These are phyloP conservation scores for Capsicum rhomboideum DNA, from an alignment of 257 asterid genomes.

Conservation along the genomic window DNA sequence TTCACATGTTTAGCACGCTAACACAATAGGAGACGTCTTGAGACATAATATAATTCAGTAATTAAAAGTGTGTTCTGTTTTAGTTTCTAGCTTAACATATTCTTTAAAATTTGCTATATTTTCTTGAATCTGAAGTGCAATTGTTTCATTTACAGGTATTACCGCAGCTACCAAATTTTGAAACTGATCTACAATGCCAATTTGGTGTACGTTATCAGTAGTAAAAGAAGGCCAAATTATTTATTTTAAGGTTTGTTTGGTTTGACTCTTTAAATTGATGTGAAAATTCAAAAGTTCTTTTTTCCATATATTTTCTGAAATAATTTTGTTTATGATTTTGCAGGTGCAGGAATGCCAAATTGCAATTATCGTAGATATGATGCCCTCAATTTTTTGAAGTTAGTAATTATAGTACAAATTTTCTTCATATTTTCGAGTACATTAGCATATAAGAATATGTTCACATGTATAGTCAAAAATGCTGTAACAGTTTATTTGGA, in stretches of 20 bases:
- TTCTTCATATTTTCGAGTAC: neutral
- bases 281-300: neutral
- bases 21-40: neutral
- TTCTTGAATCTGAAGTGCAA: neutral
- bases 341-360: neutral
- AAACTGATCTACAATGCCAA: conserved; percentile 41
- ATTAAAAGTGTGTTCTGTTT: neutral
- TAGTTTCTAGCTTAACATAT: neutral
- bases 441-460: neutral
- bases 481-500: neutral
- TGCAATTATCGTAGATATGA: neutral
- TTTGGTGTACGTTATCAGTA: conserved; percentile 32
- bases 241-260: neutral
- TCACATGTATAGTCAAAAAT: neutral
- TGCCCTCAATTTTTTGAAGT: neutral
- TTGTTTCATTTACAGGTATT: conserved; percentile 37
- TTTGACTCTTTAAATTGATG: neutral
- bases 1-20: neutral
- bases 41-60: neutral
- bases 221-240: neutral
- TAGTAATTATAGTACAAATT: neutral
- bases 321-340: neutral
- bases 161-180: conserved; percentile 46
- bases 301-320: neutral
- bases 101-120: neutral